Conservation (phyloP, 176 grass and related monocot species). For the Saccharum spontaneum region DNA sequence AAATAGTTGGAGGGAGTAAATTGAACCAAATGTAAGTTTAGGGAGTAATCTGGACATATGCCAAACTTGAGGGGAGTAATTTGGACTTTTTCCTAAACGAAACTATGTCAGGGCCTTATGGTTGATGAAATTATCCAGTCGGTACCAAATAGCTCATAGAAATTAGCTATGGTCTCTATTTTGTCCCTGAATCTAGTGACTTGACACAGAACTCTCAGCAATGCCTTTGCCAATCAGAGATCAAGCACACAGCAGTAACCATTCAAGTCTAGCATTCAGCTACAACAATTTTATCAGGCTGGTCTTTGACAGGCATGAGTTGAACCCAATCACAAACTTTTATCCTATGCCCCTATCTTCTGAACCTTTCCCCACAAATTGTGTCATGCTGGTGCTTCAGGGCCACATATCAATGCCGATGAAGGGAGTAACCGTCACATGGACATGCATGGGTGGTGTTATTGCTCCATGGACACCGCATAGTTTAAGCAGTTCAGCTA, state of each 20-base stretch:
- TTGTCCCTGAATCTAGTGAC: background rate
- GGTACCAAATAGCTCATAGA: background rate
- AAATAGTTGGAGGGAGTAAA: too few relatives aligned
- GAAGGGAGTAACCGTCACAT: background rate
- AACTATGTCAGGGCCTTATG: background rate
- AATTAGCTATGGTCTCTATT: background rate
- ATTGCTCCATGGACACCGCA: background rate
- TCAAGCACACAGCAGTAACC: background rate
- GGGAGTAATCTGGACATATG: too few relatives aligned
- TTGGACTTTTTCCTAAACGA: too few relatives aligned
- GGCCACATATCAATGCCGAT: background rate
- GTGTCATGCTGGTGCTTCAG: background rate
- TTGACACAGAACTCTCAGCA: background rate
- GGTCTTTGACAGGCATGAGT: background rate
- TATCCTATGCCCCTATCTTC: background rate
- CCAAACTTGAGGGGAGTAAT: too few relatives aligned
- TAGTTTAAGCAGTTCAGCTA: background rate
- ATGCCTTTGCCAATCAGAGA: background rate
- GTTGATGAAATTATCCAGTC: background rate
- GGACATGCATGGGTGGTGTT: background rate
- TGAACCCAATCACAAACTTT: background rate
- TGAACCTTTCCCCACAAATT: background rate
- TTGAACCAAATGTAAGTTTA: too few relatives aligned
- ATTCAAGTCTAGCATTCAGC: background rate
- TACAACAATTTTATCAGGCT: background rate